These are phyloP conservation scores for Lichtheimia ramosa DNA, from an alignment of 371 early-diverging fungal species.

Conservation along the genomic window DNA sequence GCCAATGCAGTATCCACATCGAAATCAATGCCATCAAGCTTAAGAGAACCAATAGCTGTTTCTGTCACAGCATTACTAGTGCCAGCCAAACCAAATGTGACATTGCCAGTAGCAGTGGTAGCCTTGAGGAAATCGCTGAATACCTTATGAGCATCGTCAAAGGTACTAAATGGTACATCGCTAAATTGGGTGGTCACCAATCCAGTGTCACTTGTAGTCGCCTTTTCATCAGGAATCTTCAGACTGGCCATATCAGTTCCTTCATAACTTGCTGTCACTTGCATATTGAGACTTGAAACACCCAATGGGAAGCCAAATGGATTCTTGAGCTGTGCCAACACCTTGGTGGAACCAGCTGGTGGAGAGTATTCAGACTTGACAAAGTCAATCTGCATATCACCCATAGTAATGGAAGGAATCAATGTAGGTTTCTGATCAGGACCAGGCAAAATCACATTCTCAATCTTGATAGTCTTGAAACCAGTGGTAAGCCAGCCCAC, in stretches of 20 bases:
- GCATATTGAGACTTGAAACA: slow-evolving; percentile 46
- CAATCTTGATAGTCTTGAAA: slow-evolving; percentile 50
- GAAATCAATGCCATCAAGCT: slow-evolving; percentile 41
- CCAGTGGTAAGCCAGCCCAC: slow-evolving; percentile 58
- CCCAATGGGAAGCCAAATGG: slow-evolving; percentile 57
- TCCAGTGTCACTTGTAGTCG: slow-evolving; percentile 37
- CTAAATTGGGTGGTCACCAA: slow-evolving; percentile 38
- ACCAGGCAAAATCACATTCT: slow-evolving; percentile 51
- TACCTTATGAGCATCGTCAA: slow-evolving; percentile 20
- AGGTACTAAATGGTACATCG: slow-evolving; percentile 41
- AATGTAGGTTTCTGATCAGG: slow-evolving; percentile 34
- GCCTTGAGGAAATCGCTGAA: slow-evolving; percentile 47
- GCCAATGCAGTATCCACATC: slow-evolving; percentile 43
- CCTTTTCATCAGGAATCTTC: slow-evolving; percentile 43
- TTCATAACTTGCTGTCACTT: slow-evolving; percentile 26
- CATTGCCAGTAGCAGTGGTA: slow-evolving; percentile 33
- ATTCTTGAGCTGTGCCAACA: slow-evolving; percentile 46
- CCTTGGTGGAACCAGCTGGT: slow-evolving; percentile 44
- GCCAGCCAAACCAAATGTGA: slow-evolving; percentile 45
- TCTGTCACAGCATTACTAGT: slow-evolving; percentile 45
- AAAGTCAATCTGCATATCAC: slow-evolving; percentile 52
- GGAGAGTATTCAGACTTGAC: slow-evolving; percentile 47
- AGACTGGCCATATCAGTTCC: slow-evolving; percentile 45
- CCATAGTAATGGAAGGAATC: slow-evolving; percentile 47
- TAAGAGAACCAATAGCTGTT: slow-evolving; percentile 48